Conservation (phyloP, 83 land plant species). For the Picea abies region DNA sequence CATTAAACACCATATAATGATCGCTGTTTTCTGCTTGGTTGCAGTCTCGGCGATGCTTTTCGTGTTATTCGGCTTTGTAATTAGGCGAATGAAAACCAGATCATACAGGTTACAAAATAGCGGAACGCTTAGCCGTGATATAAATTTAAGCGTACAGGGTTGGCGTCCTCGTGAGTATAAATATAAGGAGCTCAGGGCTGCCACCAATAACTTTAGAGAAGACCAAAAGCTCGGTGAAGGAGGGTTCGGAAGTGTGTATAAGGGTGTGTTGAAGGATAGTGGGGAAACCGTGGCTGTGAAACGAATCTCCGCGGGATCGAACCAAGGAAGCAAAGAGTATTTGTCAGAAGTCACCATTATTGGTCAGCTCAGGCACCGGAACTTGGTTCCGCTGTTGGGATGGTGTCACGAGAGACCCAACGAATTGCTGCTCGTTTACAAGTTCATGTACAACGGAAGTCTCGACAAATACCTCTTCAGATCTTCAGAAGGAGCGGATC, state of each 20-base stretch:
- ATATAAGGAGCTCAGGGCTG: background rate
- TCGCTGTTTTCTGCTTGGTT: too few species aligned
- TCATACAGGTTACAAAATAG: too few species aligned
- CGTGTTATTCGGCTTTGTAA: too few species aligned
- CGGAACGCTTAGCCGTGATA: too few species aligned
- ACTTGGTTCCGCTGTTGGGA: background rate
- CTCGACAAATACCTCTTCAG: conserved; percentile 41
- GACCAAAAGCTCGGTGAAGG: background rate
- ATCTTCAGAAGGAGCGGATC: background rate
- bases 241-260: background rate
- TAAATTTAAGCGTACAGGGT: background rate
- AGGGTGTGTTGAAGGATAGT: background rate
- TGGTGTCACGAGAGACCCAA: conserved; percentile 18
- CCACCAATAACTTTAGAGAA: background rate
- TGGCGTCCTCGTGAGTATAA: background rate
- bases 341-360: conserved; percentile 6
- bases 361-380: conserved; percentile 6
- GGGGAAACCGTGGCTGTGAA: background rate
- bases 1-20: too few species aligned
- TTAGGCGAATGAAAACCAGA: too few species aligned
- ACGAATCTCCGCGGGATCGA: background rate
- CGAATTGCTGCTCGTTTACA: conserved; percentile 37
- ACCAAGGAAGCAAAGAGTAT: background rate
- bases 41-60: too few species aligned
- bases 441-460: conserved; percentile 34